Base-by-base conservation (phyloP, 495 filamentous ascomycete species). In the Baudoinia panamericana region DNA sequence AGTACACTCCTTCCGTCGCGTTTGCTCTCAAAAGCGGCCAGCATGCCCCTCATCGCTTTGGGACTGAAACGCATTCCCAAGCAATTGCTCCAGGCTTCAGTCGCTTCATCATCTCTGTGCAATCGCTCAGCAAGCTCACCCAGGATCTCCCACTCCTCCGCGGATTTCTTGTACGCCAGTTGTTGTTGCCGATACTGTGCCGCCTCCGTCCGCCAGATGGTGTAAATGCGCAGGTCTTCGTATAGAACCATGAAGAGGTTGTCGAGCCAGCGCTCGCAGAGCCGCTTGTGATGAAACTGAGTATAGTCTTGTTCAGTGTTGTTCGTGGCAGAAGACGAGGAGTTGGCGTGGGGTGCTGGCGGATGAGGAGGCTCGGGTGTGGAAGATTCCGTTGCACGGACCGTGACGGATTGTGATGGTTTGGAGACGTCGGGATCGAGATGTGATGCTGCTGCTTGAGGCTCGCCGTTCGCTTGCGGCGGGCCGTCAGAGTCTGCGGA, bases 171-270 rank as follows among this genome's bases (percentile, higher is more conserved):
- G 66, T 96, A 96, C 32, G 84, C 78, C 53, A 88, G 78, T 27
- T 80, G 75, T 56, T 94, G 86, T 30, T 88, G 82, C 16, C 82
- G 77, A 53, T 78, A 88, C 50, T 93, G 88, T 4, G 84, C 82
- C 75, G 95, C 83, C 61, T 96, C 92, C 2, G 90, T 94, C 27
- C 90, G 78, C 90, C 90, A 97, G 57, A 97, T 96, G 27, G 90
- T 96, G 63, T 96, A 97, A 41, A 97, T 86, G 21, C 90, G 83
- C 8, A 97, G 73, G 54, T 97, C 90, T 59, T 97, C 90, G 56
- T 96, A 97, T 1, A 96, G 72, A 0, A 96, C 88, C 90, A 97
- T 97, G 66, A 97, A 96, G 23, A 97, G 73, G 50, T 93, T 96
- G 61, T 97, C 90, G 2, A 97, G 73, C 90, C 90, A 97, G 46